Conservation (phyloP, 2,329 filamentous ascomycete species). For the Arachnomyces sp. region DNA sequence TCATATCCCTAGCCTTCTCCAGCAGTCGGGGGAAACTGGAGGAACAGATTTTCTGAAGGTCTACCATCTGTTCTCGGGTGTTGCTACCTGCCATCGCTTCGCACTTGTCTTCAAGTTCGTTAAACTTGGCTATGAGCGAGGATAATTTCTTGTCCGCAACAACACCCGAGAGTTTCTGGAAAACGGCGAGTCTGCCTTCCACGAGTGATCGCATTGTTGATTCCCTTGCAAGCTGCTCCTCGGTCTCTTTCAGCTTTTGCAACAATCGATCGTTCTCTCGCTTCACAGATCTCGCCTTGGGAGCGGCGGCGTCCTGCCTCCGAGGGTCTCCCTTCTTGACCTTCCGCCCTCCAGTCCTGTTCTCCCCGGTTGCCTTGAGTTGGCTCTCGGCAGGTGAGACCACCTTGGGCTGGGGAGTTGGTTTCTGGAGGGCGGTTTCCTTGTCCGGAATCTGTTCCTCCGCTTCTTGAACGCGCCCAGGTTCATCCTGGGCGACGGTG, state of each 20-base stretch:
- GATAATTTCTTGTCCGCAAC: background rate
- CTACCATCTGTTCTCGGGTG: background rate
- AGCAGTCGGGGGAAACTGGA: background rate
- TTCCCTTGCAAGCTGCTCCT: background rate
- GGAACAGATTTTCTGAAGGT: background rate
- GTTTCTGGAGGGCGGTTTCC: too few relatives aligned
- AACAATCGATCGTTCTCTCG: background rate
- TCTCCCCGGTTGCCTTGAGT: background rate
- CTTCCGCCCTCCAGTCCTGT: background rate
- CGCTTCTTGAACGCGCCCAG: too few relatives aligned
- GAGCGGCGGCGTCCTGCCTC: background rate
- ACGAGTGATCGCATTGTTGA: background rate
- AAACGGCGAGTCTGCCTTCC: background rate
- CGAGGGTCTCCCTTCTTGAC: background rate
- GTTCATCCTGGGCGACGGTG: too few relatives aligned
- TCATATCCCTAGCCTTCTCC: background rate
- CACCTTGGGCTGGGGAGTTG: too few relatives aligned
- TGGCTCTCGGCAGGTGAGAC: background rate
- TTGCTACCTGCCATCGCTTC: background rate
- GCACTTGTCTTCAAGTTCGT: constrained; percentile 1
- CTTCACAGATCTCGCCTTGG: background rate
- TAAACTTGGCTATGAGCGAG: background rate
- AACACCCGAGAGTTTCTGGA: constrained; percentile 1
- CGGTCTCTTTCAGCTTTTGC: background rate
- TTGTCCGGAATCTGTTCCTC: too few relatives aligned